A percentile compares a stretch with the other conserved stretches of the same genome.
Evolutionary conservation across 1,139 yeast species (phyloP).

Genomic region (Kodamaea sp.): DNA sequence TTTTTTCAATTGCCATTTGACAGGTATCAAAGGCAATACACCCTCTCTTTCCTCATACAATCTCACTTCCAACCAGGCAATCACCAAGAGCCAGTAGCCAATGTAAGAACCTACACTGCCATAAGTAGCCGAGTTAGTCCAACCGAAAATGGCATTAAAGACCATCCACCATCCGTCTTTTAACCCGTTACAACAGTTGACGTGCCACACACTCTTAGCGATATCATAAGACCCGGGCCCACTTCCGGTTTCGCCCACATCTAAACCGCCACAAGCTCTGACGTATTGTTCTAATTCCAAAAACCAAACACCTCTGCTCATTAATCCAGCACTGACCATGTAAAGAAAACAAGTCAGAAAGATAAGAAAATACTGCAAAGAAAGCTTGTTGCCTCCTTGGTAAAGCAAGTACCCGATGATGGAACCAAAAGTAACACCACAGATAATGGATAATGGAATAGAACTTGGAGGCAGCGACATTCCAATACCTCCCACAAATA

Average conservation of each 20-base stretch:
- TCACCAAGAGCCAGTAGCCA: conserved; percentile 38
- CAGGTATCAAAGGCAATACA: conserved; percentile 29
- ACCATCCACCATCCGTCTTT: conserved; percentile 54
- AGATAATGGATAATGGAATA: conserved; percentile 38
- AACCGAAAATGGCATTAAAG: conserved; percentile 46
- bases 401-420: conserved; percentile 39
- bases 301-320: conserved; percentile 50
- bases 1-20: conserved; percentile 25
- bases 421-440: conserved; percentile 37
- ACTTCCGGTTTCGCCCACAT: conserved; percentile 49
- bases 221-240: conserved; percentile 52
- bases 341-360: conserved; percentile 44
- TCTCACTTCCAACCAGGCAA: conserved; percentile 22
- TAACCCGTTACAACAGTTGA: conserved; percentile 49
- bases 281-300: conserved; percentile 46
- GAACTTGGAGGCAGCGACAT: conserved; percentile 40
- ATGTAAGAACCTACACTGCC: conserved; percentile 44
- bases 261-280: conserved; percentile 43
- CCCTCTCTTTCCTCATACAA: conserved; percentile 35
- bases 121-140: conserved; percentile 53
- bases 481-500: conserved; percentile 50
- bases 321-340: conserved; percentile 47
- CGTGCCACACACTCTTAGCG: conserved; percentile 46
- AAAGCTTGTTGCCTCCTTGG: conserved; percentile 43
- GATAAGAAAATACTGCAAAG: conserved; percentile 44